Conservation (phyloP, 768 basidiomycete genomes). For the Lentinula aciculospora region DNA sequence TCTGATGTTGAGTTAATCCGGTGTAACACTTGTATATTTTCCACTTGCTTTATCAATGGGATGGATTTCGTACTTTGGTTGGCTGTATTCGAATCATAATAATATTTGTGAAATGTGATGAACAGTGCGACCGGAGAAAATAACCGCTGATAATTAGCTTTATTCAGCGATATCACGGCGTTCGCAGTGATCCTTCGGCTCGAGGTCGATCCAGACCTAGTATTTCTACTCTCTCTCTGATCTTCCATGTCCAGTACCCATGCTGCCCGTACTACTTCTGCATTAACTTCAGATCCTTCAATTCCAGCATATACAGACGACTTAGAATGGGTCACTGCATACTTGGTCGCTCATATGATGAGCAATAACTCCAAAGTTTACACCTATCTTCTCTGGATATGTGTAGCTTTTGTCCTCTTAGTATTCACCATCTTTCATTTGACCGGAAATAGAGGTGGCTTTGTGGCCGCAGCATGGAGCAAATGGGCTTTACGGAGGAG, state of each 20-base stretch:
- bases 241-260: conserved; percentile 2
- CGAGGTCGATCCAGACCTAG: conserved; percentile 1
- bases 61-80: not conserved
- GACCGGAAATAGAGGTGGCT: conserved; percentile 33
- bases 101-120: too few species aligned
- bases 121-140: not conserved
- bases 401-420: conserved; percentile 36
- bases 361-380: conserved; percentile 48
- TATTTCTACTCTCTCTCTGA: not conserved
- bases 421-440: conserved; percentile 35
- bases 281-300: conserved; percentile 28
- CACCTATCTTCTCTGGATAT: conserved; percentile 56
- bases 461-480: conserved; percentile 45
- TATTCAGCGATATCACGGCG: not conserved
- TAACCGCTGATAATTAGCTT: not conserved
- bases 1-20: not conserved
- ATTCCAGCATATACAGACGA: conserved; percentile 38
- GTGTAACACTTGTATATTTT: not conserved
- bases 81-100: too few species aligned
- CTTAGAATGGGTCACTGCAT: conserved; percentile 49
- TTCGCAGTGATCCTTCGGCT: not conserved
- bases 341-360: conserved; percentile 51
- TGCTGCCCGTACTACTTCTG: not conserved
- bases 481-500: conserved; percentile 54
- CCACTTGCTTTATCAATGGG: not conserved